Base-by-base conservation (phyloP, 2,329 filamentous ascomycete genomes). In the Pseudogymnoascus sp. region DNA sequence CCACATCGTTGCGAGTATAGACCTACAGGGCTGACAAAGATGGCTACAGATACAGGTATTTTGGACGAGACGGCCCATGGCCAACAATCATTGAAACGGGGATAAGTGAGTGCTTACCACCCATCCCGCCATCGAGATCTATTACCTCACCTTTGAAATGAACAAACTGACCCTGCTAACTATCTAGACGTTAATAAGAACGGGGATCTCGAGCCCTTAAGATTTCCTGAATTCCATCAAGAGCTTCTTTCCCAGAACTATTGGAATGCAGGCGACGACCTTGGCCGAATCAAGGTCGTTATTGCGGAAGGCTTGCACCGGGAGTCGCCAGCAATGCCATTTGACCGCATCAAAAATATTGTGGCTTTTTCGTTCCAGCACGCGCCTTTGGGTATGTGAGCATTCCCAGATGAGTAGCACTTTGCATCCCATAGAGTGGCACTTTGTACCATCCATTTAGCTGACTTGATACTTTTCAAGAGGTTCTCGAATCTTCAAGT, bases 351-450 rank as follows among this genome's bases (percentile, higher is more conserved):
- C 66, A 89, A 88, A 71, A 90, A 93, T 69, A 75, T 91, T 50
- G 83, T 92, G 23, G 83, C 84, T 12, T 95, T 96, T 74, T 88
- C 91, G 0, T 96, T 96, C 70, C 90, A 95, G 71, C 90, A 95
- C 78, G 91, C 89, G 36, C 91, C 91, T 0, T 76, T 89, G 62
- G 82, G 91, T 93, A 77, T 68, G 80, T 75, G 28, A 14, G 38
- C 6, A 5, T 18, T 25, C 4, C 5, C 14, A 16, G 25, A 34
- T 34, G 23, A 11, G 25, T 40, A 16, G 16, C 23, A 3, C 21
- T 31, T 2, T 6, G 46, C 5, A n/a, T 56, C 25, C 18, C 28
- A 34, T 8, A 18, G 25, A 16, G 50, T 18, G 28, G 4, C 16
- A 21, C 14, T n/a, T 56, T 18, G 28, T 34, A 56, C 14, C 14